Evolutionary conservation across 371 early-diverging fungal species (phyloP).

Genomic region (Nosema muscidifuracis): DNA sequence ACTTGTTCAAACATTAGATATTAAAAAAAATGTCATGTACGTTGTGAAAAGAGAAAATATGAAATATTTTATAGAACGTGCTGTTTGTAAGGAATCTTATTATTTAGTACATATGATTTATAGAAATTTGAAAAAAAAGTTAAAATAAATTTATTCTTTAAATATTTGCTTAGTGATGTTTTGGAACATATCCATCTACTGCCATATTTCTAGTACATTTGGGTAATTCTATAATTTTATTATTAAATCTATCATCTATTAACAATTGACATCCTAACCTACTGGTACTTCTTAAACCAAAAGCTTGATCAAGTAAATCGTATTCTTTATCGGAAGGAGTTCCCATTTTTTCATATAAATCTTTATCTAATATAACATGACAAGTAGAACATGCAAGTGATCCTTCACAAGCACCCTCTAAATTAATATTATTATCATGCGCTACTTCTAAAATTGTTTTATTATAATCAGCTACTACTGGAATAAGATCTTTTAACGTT

Average conservation of each 20-base stretch:
- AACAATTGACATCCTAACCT: constrained; percentile 90
- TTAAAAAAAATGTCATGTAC: background rate
- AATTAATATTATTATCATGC: constrained; percentile 81
- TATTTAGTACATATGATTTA: constrained; percentile 18
- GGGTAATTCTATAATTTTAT: constrained; percentile 78
- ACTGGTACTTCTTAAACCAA: constrained; percentile 88
- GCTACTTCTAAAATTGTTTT: constrained; percentile 84
- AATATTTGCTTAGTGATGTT: constrained; percentile 38
- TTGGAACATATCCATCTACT: constrained; percentile 70
- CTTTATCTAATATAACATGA: constrained; percentile 81
- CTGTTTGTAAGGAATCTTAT: background rate
- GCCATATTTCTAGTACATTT: constrained; percentile 87
- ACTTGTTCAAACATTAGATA: background rate
- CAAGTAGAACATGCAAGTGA: constrained; percentile 67
- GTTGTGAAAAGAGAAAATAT: background rate
- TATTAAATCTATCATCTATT: constrained; percentile 74
- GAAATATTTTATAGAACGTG: constrained; percentile 12
- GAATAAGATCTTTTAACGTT: background rate
- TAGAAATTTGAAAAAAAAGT: background rate
- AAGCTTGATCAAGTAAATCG: constrained; percentile 95
- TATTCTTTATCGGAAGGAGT: constrained; percentile 94
- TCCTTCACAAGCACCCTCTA: constrained; percentile 98
- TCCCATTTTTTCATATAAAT: constrained; percentile 73
- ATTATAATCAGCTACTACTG: constrained; percentile 68
- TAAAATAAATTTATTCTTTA: background rate